Percentiles rank a stretch among this genome's conserved stretches.
Conservation (phyloP, 192 early-diverging fungal species). For the Coemansia sp. region DNA sequence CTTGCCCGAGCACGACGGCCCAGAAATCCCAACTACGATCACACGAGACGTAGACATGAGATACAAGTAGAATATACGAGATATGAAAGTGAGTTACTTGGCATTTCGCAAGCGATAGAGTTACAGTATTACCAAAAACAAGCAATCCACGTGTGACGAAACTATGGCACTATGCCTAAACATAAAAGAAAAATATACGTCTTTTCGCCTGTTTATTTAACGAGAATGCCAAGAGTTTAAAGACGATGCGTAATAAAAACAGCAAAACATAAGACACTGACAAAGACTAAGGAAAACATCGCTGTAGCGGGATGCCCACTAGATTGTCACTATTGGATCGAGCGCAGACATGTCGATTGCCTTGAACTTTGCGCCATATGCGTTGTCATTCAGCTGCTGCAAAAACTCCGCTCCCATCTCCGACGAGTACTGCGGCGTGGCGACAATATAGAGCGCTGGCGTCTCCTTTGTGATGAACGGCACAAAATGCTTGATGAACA, state of each 20-base stretch:
- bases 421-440: slow-evolving; percentile 27
- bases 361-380: slow-evolving; percentile 36
- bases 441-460: slow-evolving; percentile 30
- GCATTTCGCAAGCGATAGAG: neutral
- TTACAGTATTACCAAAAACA: neutral
- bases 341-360: slow-evolving; percentile 23
- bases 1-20: slow-evolving; percentile 76
- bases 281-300: neutral
- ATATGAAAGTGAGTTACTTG: neutral
- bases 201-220: neutral
- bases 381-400: slow-evolving; percentile 24
- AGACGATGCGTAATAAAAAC: neutral
- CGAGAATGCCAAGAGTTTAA: too few species aligned
- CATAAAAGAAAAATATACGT: neutral
- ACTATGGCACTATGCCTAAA: slow-evolving; percentile 1
- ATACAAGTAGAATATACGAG: neutral
- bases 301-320: neutral
- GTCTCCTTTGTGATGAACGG: slow-evolving; percentile 34
- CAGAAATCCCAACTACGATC: slow-evolving; percentile 55
- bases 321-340: slow-evolving; percentile 32
- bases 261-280: neutral
- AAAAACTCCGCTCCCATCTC: slow-evolving; percentile 17
- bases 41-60: slow-evolving; percentile 27
- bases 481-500: slow-evolving; percentile 26
- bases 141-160: neutral